A percentile compares a stretch with the other conserved stretches of the same genome.
Evolutionary conservation across 108 stramenopile genomes (phyloP).

Genomic region (Aurantiochytrium sp.): DNA sequence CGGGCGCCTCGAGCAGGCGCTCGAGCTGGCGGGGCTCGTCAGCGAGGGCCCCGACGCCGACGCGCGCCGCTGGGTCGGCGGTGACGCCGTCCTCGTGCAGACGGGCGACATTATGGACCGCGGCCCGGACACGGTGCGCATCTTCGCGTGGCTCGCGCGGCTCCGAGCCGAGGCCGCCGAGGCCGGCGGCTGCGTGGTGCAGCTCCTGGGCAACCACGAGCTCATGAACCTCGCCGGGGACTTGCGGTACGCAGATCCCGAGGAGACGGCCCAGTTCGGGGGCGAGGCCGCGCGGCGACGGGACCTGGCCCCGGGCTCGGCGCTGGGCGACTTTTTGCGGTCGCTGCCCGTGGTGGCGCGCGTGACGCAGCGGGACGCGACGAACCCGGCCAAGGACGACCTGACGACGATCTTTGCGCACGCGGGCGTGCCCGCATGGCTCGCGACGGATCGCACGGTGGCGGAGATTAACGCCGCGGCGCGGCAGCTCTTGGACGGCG

Average conservation of each 20-base stretch:
- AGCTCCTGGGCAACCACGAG: slow-evolving; percentile 31
- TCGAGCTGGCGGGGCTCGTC: neutral
- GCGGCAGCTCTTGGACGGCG: neutral
- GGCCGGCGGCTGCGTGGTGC: slow-evolving; percentile 17
- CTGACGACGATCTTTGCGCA: slow-evolving; percentile 2
- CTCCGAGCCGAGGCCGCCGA: neutral
- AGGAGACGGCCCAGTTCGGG: neutral
- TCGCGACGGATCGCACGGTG: neutral
- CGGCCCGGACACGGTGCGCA: neutral
- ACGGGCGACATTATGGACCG: slow-evolving; percentile 15
- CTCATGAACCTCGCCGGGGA: neutral
- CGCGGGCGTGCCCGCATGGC: neutral
- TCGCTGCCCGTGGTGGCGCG: neutral
- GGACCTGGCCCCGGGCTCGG: neutral
- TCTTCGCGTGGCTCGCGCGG: neutral
- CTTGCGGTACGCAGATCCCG: neutral
- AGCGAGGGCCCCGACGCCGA: neutral
- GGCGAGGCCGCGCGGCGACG: neutral
- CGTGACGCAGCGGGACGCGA: neutral
- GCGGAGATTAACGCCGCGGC: neutral
- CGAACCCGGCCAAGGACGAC: no score
- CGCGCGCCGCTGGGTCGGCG: neutral
- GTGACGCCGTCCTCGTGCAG: slow-evolving; percentile 15
- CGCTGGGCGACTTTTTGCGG: neutral
- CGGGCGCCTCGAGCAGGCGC: neutral